A percentile compares a stretch with the other conserved stretches of the same genome.
Evolutionary conservation across 306 rosid genomes (phyloP).

Genomic region (Trifolium fragiferum): DNA sequence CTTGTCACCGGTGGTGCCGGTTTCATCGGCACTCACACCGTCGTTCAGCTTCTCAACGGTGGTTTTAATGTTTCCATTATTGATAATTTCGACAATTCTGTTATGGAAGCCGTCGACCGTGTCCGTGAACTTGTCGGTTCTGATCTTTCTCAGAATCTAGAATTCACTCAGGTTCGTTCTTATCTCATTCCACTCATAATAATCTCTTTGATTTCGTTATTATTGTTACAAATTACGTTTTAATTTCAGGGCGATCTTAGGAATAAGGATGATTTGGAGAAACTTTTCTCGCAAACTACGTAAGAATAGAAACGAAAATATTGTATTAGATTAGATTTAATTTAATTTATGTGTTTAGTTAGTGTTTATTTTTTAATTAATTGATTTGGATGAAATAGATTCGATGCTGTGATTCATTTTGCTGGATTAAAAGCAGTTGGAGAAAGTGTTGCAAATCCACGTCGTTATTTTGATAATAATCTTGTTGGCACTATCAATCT

Average conservation of each 20-base stretch:
- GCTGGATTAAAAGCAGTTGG: conserved; percentile 92
- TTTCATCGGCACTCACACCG: conserved; percentile 90
- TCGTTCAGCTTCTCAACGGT: conserved; percentile 75
- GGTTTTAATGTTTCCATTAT: conserved; percentile 66
- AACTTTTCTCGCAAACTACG: conserved; percentile 68
- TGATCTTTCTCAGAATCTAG: conserved; percentile 69
- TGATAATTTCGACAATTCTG: conserved; percentile 83
- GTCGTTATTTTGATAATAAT: conserved; percentile 72
- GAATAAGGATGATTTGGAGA: conserved; percentile 77
- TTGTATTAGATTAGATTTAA: background rate
- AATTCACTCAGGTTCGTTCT: conserved; percentile 60
- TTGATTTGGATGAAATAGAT: conserved; percentile 46
- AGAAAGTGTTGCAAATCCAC: conserved; percentile 81
- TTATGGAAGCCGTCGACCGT: conserved; percentile 69
- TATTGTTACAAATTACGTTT: background rate
- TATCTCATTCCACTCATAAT: background rate
- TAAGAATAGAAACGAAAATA: conserved; percentile 5
- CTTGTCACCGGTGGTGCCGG: conserved; percentile 94
- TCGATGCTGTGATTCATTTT: conserved; percentile 92
- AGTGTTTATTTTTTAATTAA: background rate
- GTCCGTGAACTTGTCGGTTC: conserved; percentile 77
- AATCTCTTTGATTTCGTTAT: background rate
- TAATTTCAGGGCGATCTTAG: conserved; percentile 74
- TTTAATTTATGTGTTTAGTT: background rate
- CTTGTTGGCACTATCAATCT: conserved; percentile 85